Conservation (phyloP, 129 eudicot species). For the Pulicaria dysenterica region DNA sequence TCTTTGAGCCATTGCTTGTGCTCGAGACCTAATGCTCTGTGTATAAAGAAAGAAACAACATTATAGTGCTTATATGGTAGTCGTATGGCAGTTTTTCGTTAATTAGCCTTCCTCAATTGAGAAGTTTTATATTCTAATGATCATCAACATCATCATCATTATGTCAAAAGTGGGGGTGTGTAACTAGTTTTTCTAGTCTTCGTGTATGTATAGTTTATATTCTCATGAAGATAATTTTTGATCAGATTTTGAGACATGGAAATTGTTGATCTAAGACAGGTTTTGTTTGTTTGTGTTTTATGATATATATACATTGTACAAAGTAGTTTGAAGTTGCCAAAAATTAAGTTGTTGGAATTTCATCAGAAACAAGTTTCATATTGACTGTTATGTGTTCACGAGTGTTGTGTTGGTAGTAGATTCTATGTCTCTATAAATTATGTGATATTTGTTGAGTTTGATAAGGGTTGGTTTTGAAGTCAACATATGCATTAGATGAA, state of each 20-base stretch:
- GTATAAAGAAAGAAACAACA: constrained; percentile 27
- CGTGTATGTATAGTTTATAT: constrained; percentile 26
- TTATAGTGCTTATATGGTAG: constrained; percentile 15
- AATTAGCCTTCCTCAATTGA: constrained; percentile 54
- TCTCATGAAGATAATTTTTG: constrained; percentile 30
- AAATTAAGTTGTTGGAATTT: neutral
- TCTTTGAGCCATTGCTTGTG: constrained; percentile 12
- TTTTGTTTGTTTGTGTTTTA: constrained; percentile 26
- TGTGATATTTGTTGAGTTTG: too few species aligned
- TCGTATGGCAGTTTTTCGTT: constrained; percentile 43
- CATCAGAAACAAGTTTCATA: neutral
- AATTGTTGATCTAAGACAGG: constrained; percentile 6
- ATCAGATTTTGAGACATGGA: constrained; percentile 15
- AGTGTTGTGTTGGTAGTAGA: too few species aligned
- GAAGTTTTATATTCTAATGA: constrained; percentile 43
- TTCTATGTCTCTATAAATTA: too few species aligned
- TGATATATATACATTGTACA: constrained; percentile 30
- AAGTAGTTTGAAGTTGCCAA: constrained; percentile 18
- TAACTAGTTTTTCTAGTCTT: constrained; percentile 22
- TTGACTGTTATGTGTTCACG: neutral
- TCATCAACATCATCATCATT: constrained; percentile 6
- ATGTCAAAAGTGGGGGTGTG: constrained; percentile 32
- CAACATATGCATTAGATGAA: too few species aligned
- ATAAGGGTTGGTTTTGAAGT: too few species aligned
- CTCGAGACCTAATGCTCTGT: neutral